Base-by-base conservation (phyloP, 1,284 basidiomycete species). In the Apiotrichum porosum region DNA sequence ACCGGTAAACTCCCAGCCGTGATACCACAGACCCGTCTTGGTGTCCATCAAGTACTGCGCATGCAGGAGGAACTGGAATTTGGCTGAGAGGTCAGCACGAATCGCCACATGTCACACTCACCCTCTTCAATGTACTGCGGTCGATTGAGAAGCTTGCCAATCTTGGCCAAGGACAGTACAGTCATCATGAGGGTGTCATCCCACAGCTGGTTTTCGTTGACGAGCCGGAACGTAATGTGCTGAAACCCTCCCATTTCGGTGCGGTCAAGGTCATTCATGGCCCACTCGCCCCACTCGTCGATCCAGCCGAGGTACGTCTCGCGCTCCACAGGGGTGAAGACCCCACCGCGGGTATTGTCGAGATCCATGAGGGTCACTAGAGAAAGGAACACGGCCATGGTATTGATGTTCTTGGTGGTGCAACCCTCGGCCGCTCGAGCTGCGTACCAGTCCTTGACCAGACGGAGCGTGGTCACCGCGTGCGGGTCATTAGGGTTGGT, bases 131-230 rank as follows among this genome's bases (percentile, higher is more conserved):
- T 67, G 60, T 82, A 82, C 10, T 77, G 68, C 3, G 75, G 74
- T 13, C 77, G 70, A 26, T 74, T 68, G 9, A 82, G 67, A 6
- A 82, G 76, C 31, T 81, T 65, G 1, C 81, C 81, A 40, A 82
- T 82, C 65, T 81, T 82, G 9, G 80, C 73, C 22, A 83, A 64
- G 3, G 81, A 81, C 35, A 68, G 61, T 19, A 63, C 67, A 12
- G 76, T 76, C 82, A 83, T 83, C 80, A 82, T 81, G 49, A 83
- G 69, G 3, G 81, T 83, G 63, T 84, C 82, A 64, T 83, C 81
- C 81, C 82, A 83, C 5, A 83, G 64, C 54, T 84, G 79, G 52
- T 81, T 77, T 51, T 78, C 58, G 66, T 83, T 79, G 43, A 77
- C 72, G 18, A 69, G 67, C 23, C 77, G 64, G 65, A 82, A 83